phyloP scores from a whole-genome alignment of 495 filamentous ascomycete species.

The Xylaria cubensis region DNA sequence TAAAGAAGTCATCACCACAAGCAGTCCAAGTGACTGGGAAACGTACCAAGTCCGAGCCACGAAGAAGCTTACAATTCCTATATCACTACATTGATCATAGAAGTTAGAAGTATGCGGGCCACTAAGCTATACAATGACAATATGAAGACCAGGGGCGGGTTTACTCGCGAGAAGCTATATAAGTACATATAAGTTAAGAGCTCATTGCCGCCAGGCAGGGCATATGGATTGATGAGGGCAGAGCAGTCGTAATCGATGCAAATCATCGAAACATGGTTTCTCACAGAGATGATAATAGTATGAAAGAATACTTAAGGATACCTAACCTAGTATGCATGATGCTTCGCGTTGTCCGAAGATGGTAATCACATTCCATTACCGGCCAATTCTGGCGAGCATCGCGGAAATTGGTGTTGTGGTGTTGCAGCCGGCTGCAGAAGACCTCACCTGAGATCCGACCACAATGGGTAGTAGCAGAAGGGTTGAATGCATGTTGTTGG shows the following conservation, averaged over 20 bases:
- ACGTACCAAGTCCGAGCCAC: not conserved
- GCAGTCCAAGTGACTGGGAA: not conserved
- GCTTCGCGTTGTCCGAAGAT: not conserved
- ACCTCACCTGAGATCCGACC: slow-evolving; percentile 5
- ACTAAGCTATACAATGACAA: not conserved
- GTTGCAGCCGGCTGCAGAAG: not conserved
- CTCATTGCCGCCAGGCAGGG: not conserved
- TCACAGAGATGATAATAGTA: not conserved
- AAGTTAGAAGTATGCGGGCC: not conserved
- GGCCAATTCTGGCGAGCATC: not conserved
- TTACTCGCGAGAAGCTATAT: not conserved
- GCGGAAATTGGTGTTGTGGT: not conserved
- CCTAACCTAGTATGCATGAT: not conserved
- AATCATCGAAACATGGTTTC: not conserved
- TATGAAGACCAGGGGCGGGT: not conserved
- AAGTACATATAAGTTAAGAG: not conserved
- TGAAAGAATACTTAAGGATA: not conserved
- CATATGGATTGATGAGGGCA: not conserved
- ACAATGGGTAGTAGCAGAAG: not conserved
- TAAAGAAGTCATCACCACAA: not conserved
- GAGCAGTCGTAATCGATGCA: not conserved
- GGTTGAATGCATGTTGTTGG: not conserved
- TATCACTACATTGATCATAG: not conserved
- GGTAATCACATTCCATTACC: not conserved
- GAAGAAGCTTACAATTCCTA: not conserved